Evolutionary conservation across 148 eudicot genomes (phyloP).

Genomic region (Fagopyrum esculentum): DNA sequence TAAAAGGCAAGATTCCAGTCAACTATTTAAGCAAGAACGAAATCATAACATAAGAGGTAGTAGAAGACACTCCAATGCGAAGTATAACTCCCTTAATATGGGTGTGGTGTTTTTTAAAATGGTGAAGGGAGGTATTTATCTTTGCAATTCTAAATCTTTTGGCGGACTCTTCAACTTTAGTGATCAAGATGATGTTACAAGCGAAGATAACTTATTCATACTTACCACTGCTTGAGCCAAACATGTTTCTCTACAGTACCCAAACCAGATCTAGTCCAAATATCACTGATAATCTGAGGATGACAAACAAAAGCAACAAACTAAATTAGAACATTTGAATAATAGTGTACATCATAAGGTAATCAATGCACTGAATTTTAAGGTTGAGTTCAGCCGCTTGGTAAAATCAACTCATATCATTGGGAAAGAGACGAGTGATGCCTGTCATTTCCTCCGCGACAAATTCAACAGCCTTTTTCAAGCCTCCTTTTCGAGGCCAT

Average conservation of each 20-base stretch:
- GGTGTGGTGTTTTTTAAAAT: neutral
- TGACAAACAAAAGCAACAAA: neutral
- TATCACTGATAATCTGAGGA: constrained; percentile 1
- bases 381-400: neutral
- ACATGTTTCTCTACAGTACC: constrained; percentile 5
- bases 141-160: neutral
- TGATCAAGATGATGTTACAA: neutral
- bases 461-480: neutral
- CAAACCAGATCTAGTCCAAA: neutral
- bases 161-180: neutral
- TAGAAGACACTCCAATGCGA: neutral
- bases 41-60: neutral
- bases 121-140: neutral
- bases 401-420: neutral
- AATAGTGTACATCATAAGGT: neutral
- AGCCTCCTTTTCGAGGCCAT: neutral
- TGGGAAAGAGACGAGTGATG: neutral
- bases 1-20: neutral
- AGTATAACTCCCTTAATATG: neutral
- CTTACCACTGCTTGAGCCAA: constrained; percentile 18
- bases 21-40: neutral
- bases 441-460: neutral
- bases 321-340: neutral
- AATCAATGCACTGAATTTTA: neutral
- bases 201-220: neutral